These are phyloP conservation scores for Gossypium thurberi DNA, from an alignment of 345 rosid species.

Conservation along the genomic window DNA sequence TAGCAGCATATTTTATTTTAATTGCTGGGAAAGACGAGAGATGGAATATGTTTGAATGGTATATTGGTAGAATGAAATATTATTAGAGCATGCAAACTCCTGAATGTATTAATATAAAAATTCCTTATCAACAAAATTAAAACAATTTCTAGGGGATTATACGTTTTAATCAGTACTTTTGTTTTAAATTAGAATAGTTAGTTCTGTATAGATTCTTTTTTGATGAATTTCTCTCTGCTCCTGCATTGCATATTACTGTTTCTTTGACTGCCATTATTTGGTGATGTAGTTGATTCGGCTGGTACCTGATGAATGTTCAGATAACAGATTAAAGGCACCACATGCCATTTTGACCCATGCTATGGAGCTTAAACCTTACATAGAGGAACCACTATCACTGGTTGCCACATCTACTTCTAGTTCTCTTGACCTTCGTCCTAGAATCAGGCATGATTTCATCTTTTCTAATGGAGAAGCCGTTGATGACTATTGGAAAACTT, in stretches of 20 bases:
- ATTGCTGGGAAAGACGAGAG: neutral
- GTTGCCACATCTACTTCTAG: conserved; percentile 42
- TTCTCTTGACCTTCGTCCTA: conserved; percentile 81
- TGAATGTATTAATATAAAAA: neutral
- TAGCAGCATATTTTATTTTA: neutral
- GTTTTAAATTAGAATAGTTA: conserved; percentile 4
- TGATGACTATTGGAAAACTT: conserved; percentile 84
- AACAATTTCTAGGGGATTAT: neutral
- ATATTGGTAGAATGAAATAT: neutral
- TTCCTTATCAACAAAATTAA: neutral
- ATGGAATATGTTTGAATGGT: neutral
- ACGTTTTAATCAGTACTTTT: neutral
- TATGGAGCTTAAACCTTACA: conserved; percentile 81
- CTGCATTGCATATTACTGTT: conserved; percentile 7
- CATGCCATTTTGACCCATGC: conserved; percentile 65
- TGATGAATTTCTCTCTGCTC: neutral
- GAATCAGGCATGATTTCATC: conserved; percentile 82
- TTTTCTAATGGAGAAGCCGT: conserved; percentile 71
- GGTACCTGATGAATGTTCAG: conserved; percentile 44
- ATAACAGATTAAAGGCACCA: conserved; percentile 35
- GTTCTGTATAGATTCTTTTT: neutral
- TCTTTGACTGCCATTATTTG: conserved; percentile 20
- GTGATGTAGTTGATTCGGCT: conserved; percentile 68
- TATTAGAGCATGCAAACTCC: neutral
- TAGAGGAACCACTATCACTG: conserved; percentile 71